Evolutionary conservation across 2,329 filamentous ascomycete species (phyloP).

Genomic region (Chaetomiaceae sp.): DNA sequence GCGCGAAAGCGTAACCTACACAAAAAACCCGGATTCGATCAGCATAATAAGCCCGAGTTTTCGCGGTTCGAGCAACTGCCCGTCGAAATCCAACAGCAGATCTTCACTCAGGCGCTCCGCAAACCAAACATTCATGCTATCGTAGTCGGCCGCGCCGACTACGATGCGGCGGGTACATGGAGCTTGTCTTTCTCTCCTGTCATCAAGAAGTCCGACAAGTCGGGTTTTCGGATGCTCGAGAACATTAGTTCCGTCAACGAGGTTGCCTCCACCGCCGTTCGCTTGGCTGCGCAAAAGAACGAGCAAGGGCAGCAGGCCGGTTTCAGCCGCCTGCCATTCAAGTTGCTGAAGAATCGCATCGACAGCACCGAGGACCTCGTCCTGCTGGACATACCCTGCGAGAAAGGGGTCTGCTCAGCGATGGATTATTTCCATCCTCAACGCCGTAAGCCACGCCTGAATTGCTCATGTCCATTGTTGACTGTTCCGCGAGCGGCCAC

Average conservation of each 20-base stretch:
- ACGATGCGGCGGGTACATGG: neutral
- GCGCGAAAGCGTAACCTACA: too few species aligned
- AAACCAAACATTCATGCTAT: constrained; percentile 23
- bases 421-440: too few species aligned
- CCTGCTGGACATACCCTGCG: constrained; percentile 22
- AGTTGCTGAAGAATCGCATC: neutral
- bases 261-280: neutral
- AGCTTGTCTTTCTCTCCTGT: neutral
- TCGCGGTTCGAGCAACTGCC: too few species aligned
- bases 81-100: constrained; percentile 21
- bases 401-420: too few species aligned
- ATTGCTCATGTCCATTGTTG: too few species aligned
- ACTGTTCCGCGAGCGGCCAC: too few species aligned
- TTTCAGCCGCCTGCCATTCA: neutral
- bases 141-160: neutral
- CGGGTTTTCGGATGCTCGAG: constrained; percentile 3
- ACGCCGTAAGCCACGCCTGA: too few species aligned
- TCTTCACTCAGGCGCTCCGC: constrained; percentile 20
- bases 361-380: constrained; percentile 21
- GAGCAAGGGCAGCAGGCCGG: too few species aligned
- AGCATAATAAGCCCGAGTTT: too few species aligned
- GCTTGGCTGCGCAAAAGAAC: neutral
- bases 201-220: neutral
- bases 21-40: too few species aligned
- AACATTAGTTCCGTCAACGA: neutral